Evolutionary conservation across 352 stramenopile species (phyloP), one percentile per base, ranked within the genome.

Genomic region (Phytopythium kandeliae): DNA sequence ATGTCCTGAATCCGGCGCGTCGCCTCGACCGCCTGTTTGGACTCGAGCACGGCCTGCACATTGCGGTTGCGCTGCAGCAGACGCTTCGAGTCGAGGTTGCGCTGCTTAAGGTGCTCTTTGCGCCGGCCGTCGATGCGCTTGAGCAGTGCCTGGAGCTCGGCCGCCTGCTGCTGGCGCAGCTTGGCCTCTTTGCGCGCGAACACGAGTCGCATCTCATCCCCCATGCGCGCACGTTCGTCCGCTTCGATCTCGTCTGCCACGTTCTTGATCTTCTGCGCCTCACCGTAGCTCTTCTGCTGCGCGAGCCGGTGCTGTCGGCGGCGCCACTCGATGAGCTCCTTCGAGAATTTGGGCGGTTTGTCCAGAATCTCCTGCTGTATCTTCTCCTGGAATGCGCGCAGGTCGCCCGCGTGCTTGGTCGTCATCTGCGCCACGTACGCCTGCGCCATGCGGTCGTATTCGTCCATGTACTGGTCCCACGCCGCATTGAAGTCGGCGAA

Each of bases 11-110:
- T 71, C 49, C 69, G 77, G 63, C 86, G 87, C 24, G 81, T 90
- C 16, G 81, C 75, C 40, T 92, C 81, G 15, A 63, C 51, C 15
- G 76, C 67, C 62, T 98, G 92, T 71, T 98, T 98, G 21, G 81
- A 94, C 63, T 98, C 93, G 16, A 98, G 73, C 25, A 97, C 86
- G 33, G 82, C 75, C 60, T 96, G 81, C 15, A 98, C 95, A 63
- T 98, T 98, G 48, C 86, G 86, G 66, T 98, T 98, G 60, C 95
- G 91, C 72, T 98, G 92, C 40, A 97, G 58, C 49, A 98, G 74
- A 17, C 90, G 83, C 63, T 96, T 97, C 34, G 81, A 97, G 68
- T 98, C 93, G 2, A 96, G 60, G 50, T 94, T 92, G 35, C 90
- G 76, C 65, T 97, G 92, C 62, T 97, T 97, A 21, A 96, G 54